phyloP scores from a whole-genome alignment of 2,329 filamentous ascomycete genomes.

The Penicillium italicum region DNA sequence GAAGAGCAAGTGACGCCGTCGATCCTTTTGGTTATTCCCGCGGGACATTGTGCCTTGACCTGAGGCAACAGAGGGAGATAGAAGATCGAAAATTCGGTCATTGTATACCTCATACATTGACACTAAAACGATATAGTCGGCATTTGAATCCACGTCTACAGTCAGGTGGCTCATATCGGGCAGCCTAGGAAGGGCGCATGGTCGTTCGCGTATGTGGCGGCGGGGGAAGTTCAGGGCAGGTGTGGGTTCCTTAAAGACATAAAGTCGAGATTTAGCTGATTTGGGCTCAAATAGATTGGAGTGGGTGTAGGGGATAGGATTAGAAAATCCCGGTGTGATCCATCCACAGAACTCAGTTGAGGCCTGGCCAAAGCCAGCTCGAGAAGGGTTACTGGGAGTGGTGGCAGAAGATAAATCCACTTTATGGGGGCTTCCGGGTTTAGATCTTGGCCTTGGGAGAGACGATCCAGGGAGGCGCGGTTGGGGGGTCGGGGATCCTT shows the following conservation, averaged over 20 bases:
- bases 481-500: slow-evolving; percentile 19
- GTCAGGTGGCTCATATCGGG: slow-evolving; percentile 71
- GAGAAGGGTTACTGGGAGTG: slow-evolving; percentile 7
- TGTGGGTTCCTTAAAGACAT: slow-evolving; percentile 52
- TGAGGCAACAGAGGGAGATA: slow-evolving; percentile 56
- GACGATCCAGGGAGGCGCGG: slow-evolving; percentile 17
- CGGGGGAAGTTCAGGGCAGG: slow-evolving; percentile 56
- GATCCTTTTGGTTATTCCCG: slow-evolving; percentile 59
- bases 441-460: slow-evolving; percentile 8
- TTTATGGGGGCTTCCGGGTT: slow-evolving; percentile 13
- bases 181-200: slow-evolving; percentile 66
- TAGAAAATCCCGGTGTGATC: slow-evolving; percentile 12
- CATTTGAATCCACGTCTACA: slow-evolving; percentile 62
- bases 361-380: not conserved
- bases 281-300: slow-evolving; percentile 23
- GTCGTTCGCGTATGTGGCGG: slow-evolving; percentile 61
- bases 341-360: slow-evolving; percentile 15
- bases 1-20: slow-evolving; percentile 80
- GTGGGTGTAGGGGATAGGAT: slow-evolving; percentile 28
- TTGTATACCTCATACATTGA: slow-evolving; percentile 99
- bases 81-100: slow-evolving; percentile 90
- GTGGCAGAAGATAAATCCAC: not conserved
- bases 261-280: slow-evolving; percentile 39
- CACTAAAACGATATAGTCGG: slow-evolving; percentile 82
- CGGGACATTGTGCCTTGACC: slow-evolving; percentile 40